Conservation (phyloP, 2,329 filamentous ascomycete genomes). For the Cordyceps militaris region DNA sequence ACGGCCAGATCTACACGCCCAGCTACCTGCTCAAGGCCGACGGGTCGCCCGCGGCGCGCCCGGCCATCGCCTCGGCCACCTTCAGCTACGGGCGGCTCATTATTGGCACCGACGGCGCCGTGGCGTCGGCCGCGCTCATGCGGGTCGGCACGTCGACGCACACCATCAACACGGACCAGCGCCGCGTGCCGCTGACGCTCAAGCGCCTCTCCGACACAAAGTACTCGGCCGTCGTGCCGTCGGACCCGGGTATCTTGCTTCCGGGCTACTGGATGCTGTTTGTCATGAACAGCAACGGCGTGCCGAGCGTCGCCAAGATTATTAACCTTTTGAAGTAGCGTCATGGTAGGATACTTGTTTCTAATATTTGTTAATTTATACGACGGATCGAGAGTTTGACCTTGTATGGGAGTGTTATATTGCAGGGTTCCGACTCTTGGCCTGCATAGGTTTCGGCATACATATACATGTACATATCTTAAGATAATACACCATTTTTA, state of each 20-base stretch:
- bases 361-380: not conserved
- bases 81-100: conserved; percentile 24
- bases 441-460: not conserved
- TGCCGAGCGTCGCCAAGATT: conserved; percentile 32
- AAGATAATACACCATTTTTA: not conserved
- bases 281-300: conserved; percentile 36
- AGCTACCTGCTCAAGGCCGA: conserved; percentile 45
- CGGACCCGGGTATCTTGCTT: conserved; percentile 40
- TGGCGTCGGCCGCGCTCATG: conserved; percentile 31
- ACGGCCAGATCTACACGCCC: conserved; percentile 49
- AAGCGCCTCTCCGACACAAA: conserved; percentile 20
- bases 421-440: not conserved
- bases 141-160: conserved; percentile 45
- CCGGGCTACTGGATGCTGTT: conserved; percentile 51
- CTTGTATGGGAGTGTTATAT: no score
- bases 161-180: conserved; percentile 51
- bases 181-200: conserved; percentile 39
- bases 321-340: not conserved
- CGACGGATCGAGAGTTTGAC: not conserved
- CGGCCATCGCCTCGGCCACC: conserved; percentile 31
- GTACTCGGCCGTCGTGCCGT: conserved; percentile 36
- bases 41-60: conserved; percentile 33
- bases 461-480: not conserved
- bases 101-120: conserved; percentile 20
- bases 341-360: not conserved